phyloP scores from a whole-genome alignment of 352 stramenopile genomes.

The Phytophthora constricta region DNA sequence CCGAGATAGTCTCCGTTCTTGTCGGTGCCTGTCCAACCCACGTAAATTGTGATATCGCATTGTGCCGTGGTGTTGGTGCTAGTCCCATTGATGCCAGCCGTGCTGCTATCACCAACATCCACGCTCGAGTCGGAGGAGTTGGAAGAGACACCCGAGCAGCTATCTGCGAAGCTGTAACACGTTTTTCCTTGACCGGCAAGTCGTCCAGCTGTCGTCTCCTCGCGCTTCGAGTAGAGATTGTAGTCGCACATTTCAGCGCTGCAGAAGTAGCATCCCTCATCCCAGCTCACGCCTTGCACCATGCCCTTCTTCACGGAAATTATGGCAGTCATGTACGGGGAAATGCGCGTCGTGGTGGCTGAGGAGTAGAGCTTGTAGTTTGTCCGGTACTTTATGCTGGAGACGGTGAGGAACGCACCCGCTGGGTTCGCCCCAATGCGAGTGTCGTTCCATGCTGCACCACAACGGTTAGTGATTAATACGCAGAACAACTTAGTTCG shows the following conservation, averaged over 20 bases:
- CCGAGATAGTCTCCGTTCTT: conserved; percentile 81
- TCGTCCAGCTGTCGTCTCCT: conserved; percentile 54
- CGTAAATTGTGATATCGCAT: conserved; percentile 79
- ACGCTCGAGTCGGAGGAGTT: conserved; percentile 27
- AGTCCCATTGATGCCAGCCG: conserved; percentile 21
- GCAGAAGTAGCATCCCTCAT: conserved; percentile 86
- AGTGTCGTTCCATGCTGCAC: conserved; percentile 72
- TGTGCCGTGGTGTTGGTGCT: conserved; percentile 45
- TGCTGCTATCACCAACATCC: conserved; percentile 27
- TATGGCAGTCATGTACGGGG: conserved; percentile 79
- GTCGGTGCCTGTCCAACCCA: conserved; percentile 84
- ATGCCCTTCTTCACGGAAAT: conserved; percentile 82
- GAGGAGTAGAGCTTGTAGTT: conserved; percentile 82
- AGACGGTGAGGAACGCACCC: conserved; percentile 71
- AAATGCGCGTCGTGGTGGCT: conserved; percentile 50
- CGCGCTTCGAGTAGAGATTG: conserved; percentile 66
- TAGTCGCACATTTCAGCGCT: conserved; percentile 59
- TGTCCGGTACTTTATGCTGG: conserved; percentile 64
- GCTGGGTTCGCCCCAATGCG: conserved; percentile 56
- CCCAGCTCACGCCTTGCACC: conserved; percentile 82
- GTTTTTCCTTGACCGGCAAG: conserved; percentile 64
- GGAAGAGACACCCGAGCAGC: conserved; percentile 32
- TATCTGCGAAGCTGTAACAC: conserved; percentile 54
- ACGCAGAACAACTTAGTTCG: too few relatives aligned
- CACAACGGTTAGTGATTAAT: background rate